Percentiles rank a stretch among this genome's conserved stretches.
Evolutionary conservation across 225 moss, liverwort and hornwort genomes (phyloP).

Genomic region (Antitrichia curtipendula): DNA sequence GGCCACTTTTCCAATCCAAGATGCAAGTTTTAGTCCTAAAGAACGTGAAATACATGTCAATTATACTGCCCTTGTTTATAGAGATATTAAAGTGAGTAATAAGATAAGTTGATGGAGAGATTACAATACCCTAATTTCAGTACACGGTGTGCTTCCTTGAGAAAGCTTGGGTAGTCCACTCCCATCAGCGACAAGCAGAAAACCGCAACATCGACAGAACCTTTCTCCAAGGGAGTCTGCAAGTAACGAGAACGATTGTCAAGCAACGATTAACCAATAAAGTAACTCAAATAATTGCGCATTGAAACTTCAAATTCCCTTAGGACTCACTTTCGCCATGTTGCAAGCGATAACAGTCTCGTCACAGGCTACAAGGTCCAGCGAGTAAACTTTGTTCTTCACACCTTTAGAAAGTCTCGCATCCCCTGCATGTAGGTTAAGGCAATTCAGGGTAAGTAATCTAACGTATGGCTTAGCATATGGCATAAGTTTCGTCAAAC

Average conservation of each 20-base stretch:
- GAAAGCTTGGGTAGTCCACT: constrained; percentile 82
- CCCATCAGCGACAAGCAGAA: constrained; percentile 95
- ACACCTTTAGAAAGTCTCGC: constrained; percentile 76
- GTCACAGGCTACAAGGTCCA: constrained; percentile 80
- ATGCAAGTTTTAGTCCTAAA: background rate
- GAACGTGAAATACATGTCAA: background rate
- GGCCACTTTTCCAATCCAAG: background rate
- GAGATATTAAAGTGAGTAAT: background rate
- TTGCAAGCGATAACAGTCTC: constrained; percentile 86
- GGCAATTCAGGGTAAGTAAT: background rate
- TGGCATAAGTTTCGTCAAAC: background rate
- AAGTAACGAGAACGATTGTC: background rate
- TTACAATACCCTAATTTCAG: constrained; percentile 49
- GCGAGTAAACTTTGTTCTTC: constrained; percentile 63
- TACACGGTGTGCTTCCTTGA: constrained; percentile 72
- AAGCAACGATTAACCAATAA: background rate
- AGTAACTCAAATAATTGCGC: background rate
- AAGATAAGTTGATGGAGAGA: background rate
- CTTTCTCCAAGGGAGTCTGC: constrained; percentile 65
- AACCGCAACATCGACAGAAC: constrained; percentile 78
- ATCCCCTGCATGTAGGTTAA: constrained; percentile 37
- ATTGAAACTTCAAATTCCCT: background rate
- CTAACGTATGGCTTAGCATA: background rate
- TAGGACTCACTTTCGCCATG: constrained; percentile 65
- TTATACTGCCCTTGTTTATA: background rate